Conservation (phyloP, 352 stramenopile species). For the Phytophthora vignae region DNA sequence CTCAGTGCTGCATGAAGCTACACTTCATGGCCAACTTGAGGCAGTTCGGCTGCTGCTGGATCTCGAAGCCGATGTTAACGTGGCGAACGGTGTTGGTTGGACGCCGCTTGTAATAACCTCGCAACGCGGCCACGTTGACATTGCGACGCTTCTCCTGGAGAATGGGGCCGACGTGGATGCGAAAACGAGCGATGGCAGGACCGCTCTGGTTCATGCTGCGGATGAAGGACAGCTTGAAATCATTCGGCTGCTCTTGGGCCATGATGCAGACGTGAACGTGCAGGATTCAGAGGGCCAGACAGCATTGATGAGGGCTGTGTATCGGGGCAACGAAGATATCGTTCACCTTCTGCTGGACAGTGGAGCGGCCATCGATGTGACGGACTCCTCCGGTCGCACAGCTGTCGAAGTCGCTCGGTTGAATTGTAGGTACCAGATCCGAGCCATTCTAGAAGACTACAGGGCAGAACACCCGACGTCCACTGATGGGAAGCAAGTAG, state of each 20-base stretch:
- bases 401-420: constrained; percentile 12
- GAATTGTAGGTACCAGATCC: constrained; percentile 14
- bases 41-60: constrained; percentile 4
- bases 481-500: too few relatives aligned
- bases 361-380: not conserved
- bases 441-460: not conserved
- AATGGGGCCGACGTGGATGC: constrained; percentile 2
- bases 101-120: constrained; percentile 16
- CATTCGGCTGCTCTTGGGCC: constrained; percentile 12
- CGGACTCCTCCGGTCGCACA: not conserved
- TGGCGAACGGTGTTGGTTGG: constrained; percentile 6
- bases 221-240: constrained; percentile 17
- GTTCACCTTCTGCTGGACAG: constrained; percentile 15
- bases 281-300: constrained; percentile 5
- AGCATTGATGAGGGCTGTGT: constrained; percentile 15
- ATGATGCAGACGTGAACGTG: constrained; percentile 10
- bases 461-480: too few relatives aligned
- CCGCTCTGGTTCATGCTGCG: not conserved
- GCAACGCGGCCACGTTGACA: constrained; percentile 11
- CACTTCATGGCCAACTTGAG: not conserved
- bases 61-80: not conserved
- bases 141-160: constrained; percentile 15
- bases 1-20: constrained; percentile 9
- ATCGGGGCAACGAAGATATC: constrained; percentile 22
- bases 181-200: not conserved